Conservation (phyloP, 2,329 filamentous ascomycete species). For the Cryphonectria parasitica region DNA sequence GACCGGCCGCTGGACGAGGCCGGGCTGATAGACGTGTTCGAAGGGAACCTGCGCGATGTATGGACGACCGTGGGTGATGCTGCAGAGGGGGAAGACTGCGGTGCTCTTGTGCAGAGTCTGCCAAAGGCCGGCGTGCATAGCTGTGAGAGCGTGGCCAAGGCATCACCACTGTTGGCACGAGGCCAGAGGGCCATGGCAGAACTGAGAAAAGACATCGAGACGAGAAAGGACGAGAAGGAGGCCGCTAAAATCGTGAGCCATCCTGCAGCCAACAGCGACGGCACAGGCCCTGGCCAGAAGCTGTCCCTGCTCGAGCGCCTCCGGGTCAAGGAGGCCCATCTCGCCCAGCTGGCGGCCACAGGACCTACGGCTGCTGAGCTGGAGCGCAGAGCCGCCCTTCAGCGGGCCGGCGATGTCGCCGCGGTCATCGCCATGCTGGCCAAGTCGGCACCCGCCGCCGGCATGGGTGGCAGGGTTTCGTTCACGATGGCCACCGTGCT, state of each 20-base stretch:
- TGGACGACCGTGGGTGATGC: conserved; percentile 44
- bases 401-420: conserved; percentile 70
- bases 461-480: conserved; percentile 60
- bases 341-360: conserved; percentile 46
- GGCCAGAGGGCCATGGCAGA: conserved; percentile 72
- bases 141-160: conserved; percentile 55
- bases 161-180: conserved; percentile 63
- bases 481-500: conserved; percentile 68
- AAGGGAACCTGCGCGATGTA: conserved; percentile 50
- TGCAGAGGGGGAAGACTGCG: conserved; percentile 38
- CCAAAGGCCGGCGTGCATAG: conserved; percentile 58
- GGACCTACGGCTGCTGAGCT: conserved; percentile 59
- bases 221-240: conserved; percentile 53
- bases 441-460: conserved; percentile 48
- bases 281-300: conserved; percentile 46
- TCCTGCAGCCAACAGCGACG: conserved; percentile 44
- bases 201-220: conserved; percentile 64
- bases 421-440: conserved; percentile 70
- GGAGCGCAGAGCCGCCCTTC: conserved; percentile 65
- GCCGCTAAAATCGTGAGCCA: conserved; percentile 33
- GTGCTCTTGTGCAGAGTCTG: conserved; percentile 59
- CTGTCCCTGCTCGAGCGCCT: conserved; percentile 77
- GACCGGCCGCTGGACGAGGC: conserved; percentile 52
- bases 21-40: conserved; percentile 58
- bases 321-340: conserved; percentile 67